These are phyloP conservation scores for Endotrypanum monterogeii DNA, from an alignment of 208 protist species.

Conservation along the genomic window DNA sequence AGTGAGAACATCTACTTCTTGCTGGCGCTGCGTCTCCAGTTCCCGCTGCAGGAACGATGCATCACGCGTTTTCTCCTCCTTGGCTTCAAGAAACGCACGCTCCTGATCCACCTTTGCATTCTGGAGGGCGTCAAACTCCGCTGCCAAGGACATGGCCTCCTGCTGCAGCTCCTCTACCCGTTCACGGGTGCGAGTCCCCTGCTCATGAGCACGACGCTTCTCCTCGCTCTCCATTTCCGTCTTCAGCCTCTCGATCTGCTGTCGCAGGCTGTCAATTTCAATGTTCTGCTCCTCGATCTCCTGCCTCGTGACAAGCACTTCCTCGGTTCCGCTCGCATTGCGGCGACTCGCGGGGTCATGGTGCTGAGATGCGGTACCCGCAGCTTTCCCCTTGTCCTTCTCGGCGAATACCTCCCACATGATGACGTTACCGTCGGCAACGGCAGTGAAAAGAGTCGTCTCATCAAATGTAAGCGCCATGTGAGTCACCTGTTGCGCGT, in stretches of 20 bases:
- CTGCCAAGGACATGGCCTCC: constrained; percentile 61
- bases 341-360: constrained; percentile 27
- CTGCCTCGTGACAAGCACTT: constrained; percentile 94
- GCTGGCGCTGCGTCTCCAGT: constrained; percentile 85
- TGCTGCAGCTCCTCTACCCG: constrained; percentile 89
- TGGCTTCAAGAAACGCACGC: constrained; percentile 88
- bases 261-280: constrained; percentile 81
- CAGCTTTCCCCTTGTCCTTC: constrained; percentile 53
- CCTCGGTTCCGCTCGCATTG: constrained; percentile 47
- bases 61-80: constrained; percentile 82
- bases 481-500: constrained; percentile 71
- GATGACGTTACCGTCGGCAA: constrained; percentile 90
- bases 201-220: constrained; percentile 92
- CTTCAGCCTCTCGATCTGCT: constrained; percentile 90
- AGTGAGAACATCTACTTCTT: constrained; percentile 87
- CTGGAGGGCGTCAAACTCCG: constrained; percentile 80
- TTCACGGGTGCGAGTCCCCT: constrained; percentile 92
- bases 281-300: constrained; percentile 93
- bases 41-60: constrained; percentile 61
- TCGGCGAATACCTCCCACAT: constrained; percentile 85
- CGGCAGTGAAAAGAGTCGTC: constrained; percentile 86
- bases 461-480: constrained; percentile 94
- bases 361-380: constrained; percentile 14
- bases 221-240: constrained; percentile 95
- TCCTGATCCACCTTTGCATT: constrained; percentile 92